phyloP scores from a whole-genome alignment of 768 basidiomycete species.

The Agaricus subrufescens region DNA sequence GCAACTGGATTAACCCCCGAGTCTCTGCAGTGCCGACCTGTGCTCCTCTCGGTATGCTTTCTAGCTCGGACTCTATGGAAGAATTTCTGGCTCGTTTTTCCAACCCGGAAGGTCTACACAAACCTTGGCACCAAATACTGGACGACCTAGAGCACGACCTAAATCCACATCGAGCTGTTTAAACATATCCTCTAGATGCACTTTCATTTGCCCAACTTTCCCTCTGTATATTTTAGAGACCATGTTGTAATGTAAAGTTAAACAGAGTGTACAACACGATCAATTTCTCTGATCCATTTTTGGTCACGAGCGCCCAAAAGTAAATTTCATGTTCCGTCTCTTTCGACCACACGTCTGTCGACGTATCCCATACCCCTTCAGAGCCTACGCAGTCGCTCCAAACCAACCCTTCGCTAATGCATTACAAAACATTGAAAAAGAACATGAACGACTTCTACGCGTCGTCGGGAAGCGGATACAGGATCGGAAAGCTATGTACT shows the following conservation, averaged over 20 bases:
- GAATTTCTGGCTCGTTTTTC: not conserved
- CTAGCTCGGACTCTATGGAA: not conserved
- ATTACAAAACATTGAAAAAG: slow-evolving; percentile 25
- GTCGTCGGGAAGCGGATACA: slow-evolving; percentile 51
- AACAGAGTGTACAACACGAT: no score
- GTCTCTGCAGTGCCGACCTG: not conserved
- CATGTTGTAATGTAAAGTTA: no score
- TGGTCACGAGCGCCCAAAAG: not conserved
- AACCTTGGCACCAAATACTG: not conserved
- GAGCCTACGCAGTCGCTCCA: not conserved
- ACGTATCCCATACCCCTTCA: slow-evolving; percentile 2
- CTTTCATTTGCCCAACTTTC: no score
- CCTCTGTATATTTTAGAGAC: no score
- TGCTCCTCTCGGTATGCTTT: not conserved
- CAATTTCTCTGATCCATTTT: not conserved
- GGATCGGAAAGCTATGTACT: slow-evolving; percentile 39
- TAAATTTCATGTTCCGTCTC: slow-evolving; percentile 8
- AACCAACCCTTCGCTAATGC: slow-evolving; percentile 7
- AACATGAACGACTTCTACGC: slow-evolving; percentile 48
- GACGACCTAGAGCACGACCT: not conserved
- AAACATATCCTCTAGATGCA: not conserved
- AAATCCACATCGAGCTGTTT: not conserved
- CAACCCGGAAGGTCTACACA: not conserved
- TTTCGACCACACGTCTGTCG: slow-evolving; percentile 7
- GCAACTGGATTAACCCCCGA: not conserved